phyloP scores from a whole-genome alignment of 192 early-diverging fungal species.

The Phycomyces nitens region DNA sequence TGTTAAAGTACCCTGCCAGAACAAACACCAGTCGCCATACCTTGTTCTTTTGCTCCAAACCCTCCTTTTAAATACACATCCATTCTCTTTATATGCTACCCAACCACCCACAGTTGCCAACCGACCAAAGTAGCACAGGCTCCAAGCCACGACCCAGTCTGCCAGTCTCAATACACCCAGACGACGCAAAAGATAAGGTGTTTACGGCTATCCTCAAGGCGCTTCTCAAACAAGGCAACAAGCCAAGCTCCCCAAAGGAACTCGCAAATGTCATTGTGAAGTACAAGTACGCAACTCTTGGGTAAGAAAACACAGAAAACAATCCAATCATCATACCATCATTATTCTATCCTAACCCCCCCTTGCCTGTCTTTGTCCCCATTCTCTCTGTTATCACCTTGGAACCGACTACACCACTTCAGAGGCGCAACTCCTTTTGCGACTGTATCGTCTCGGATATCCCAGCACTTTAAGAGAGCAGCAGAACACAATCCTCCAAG shows the following conservation, averaged over 20 bases:
- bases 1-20: too few species aligned
- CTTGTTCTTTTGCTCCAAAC: too few species aligned
- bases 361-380: neutral
- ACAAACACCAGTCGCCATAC: too few species aligned
- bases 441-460: slow-evolving; percentile 86
- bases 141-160: neutral
- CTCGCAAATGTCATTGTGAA: slow-evolving; percentile 75
- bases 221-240: slow-evolving; percentile 68
- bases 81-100: neutral
- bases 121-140: neutral
- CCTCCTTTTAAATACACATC: neutral
- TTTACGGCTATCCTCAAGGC: slow-evolving; percentile 85
- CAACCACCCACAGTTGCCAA: too few species aligned
- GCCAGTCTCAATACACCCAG: slow-evolving; percentile 55
- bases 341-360: too few species aligned
- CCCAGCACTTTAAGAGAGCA: slow-evolving; percentile 83
- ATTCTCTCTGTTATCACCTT: neutral
- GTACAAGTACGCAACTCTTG: slow-evolving; percentile 70
- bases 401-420: too few species aligned
- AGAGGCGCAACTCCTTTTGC: slow-evolving; percentile 84
- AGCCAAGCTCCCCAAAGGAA: slow-evolving; percentile 79
- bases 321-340: too few species aligned
- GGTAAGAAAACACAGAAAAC: slow-evolving; percentile 46
- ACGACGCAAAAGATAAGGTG: slow-evolving; percentile 82
- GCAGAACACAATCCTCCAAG: slow-evolving; percentile 73